phyloP scores from a whole-genome alignment of 208 protist species.

The Trypanosoma conorhini region DNA sequence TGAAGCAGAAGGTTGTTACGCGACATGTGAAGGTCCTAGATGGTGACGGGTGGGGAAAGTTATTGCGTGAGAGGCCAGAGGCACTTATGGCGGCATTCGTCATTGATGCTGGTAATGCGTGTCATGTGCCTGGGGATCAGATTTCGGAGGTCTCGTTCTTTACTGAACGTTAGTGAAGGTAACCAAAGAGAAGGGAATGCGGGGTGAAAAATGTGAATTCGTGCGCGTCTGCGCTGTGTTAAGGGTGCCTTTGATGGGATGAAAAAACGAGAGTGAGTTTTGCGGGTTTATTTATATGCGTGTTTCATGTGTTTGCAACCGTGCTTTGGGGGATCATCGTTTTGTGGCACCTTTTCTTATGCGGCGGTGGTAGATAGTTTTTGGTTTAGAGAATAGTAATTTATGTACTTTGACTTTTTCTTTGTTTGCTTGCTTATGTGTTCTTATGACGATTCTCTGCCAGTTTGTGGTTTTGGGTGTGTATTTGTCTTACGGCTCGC shows the following conservation, averaged over 20 bases:
- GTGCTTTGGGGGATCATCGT: background rate
- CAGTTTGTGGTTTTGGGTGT: background rate
- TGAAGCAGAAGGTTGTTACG: conserved; percentile 46
- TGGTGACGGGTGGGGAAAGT: conserved; percentile 50
- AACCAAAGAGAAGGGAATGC: conserved; percentile 5
- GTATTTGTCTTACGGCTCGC: background rate
- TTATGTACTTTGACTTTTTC: too few species aligned
- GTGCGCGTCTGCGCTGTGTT: background rate
- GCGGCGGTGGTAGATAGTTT: too few species aligned
- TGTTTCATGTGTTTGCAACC: background rate
- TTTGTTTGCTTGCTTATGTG: too few species aligned
- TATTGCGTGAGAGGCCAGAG: conserved; percentile 49
- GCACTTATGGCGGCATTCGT: conserved; percentile 61
- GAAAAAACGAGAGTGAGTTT: too few species aligned
- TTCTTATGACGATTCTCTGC: background rate
- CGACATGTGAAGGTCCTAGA: conserved; percentile 62
- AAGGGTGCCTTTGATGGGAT: background rate
- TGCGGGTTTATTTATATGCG: background rate
- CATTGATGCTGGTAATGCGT: conserved; percentile 65
- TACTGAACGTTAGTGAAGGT: conserved; percentile 13
- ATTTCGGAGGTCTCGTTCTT: conserved; percentile 43
- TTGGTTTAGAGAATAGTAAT: too few species aligned
- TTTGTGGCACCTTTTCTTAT: too few species aligned
- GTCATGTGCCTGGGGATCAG: conserved; percentile 63
- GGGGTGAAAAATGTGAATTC: background rate